Base-by-base conservation (phyloP, 1,139 yeast genomes). In the Candida sp. region DNA sequence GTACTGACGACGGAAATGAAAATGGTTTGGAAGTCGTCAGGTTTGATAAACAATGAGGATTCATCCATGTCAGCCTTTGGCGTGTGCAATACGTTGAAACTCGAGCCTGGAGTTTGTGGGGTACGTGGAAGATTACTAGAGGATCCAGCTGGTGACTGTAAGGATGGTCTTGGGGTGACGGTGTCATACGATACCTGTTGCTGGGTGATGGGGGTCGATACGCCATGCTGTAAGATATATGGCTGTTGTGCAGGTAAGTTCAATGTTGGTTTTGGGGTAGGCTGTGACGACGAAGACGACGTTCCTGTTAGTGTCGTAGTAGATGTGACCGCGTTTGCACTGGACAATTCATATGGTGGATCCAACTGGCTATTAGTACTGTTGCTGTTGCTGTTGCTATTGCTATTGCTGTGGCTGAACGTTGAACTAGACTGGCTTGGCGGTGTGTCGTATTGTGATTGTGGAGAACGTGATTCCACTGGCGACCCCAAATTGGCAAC, bases 11-110 rank as follows among this genome's bases (percentile, higher is more conserved):
- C 81, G 23, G 74, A 77, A 4, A 91, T 80, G 17, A 77, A 69
- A 27, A 90, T 81, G 0, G 90, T 84, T 31, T 81, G 78, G 48
- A 90, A 74, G 31, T 86, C 90, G 28, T 79, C 83, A 2, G 96
- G 92, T 58, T 84, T 84, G 33, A 87, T 81, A 59, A 86, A 84
- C 37, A 87, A 67, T 7, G 54, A 46, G n/a, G 62, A 51, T 40
- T 70, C 70, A 26, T 69, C 74, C 54, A 54, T 50, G 11, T 70
- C 73, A 8, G 57, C 52, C 42, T 62, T 63, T 2, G 68, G 66
- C 1, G 69, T 60, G 4, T 60, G 61, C 23, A 68, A 52, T 3
- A 70, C 69, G 34, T 63, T 66, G 57, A 68, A 72, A 42, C 58
- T 55, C 3, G 59, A 56, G 3, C 58, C 59, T 4, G 59, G 59